Base-by-base conservation (phyloP, 371 early-diverging fungal genomes). In the Rhizopus stolonifer region DNA sequence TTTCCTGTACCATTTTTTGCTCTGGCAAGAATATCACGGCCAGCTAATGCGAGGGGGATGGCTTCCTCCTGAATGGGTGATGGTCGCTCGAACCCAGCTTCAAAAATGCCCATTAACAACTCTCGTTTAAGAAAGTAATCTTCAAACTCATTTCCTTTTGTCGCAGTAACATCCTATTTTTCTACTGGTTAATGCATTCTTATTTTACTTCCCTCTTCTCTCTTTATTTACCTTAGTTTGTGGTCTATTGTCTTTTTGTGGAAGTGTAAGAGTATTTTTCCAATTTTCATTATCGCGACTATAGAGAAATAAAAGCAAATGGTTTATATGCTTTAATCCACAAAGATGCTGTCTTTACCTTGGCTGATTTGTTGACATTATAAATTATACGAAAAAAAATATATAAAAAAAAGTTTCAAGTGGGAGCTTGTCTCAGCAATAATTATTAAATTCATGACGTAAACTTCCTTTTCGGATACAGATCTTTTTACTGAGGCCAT, bases 1-100 rank as follows among this genome's bases (percentile, higher is more conserved):
- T 99, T 99, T 45, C 98, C 99, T 1, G 98, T 98, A 19, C 99
- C 99, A 73, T 97, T 98, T 75, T 97, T 98, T 32, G 97, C 94
- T 58, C 96, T 80, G 9, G 96, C 98, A 39, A 96, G 80, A 48
- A 97, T 92, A 71, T 99, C 96, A 58, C 94, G 80, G 8, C 96
- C 97, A 10, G 95, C 85, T 23, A 98, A 82, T 3, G 96, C 94
- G 61, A 96, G 92, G 10, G 97, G 98, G 54, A 99, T 97, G 23
- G 97, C 85, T 72, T 96, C 96, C 82, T 97, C 99, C 77, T 99
- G 99, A 69, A 99, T 98, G 43, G 98, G 98, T 19, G 96, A 94
- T 18, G 99, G 99, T 23, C 84, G 82, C 68, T 99, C 99, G 73
- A 95, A 99, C 42, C 99, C 99, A 46, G 93, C 94, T 68, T 95